Conservation (phyloP, 1,284 basidiomycete species). For the Bjerkandera adusta region DNA sequence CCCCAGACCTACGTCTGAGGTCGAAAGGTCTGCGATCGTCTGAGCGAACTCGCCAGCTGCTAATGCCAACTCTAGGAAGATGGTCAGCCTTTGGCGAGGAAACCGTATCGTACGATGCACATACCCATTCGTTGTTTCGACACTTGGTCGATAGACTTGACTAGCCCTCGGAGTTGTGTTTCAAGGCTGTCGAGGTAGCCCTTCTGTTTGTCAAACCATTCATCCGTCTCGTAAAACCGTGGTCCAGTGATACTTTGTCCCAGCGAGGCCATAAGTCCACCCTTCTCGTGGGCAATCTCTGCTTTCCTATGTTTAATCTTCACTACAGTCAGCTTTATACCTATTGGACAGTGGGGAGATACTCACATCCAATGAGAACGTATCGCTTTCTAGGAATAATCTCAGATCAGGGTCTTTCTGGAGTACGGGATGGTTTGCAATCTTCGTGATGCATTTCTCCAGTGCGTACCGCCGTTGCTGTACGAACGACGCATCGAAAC, state of each 20-base stretch:
- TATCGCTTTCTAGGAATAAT: constrained; percentile 87
- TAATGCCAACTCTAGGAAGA: constrained; percentile 56
- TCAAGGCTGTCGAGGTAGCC: constrained; percentile 89
- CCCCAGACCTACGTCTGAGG: constrained; percentile 66
- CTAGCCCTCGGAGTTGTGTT: constrained; percentile 81
- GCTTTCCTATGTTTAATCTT: constrained; percentile 88
- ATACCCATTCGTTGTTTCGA: constrained; percentile 77
- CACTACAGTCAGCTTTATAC: neutral
- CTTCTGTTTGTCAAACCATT: constrained; percentile 95
- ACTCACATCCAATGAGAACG: constrained; percentile 78
- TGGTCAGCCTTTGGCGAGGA: neutral
- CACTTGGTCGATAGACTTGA: constrained; percentile 82
- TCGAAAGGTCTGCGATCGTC: constrained; percentile 61
- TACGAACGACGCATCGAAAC: constrained; percentile 89
- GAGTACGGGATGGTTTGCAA: constrained; percentile 84
- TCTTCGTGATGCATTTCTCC: constrained; percentile 89
- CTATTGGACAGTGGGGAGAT: neutral
- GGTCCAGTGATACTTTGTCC: constrained; percentile 79
- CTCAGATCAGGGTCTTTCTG: constrained; percentile 82
- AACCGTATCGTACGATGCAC: constrained; percentile 10
- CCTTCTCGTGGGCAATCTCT: constrained; percentile 70
- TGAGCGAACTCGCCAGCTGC: constrained; percentile 74
- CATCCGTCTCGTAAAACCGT: constrained; percentile 91
- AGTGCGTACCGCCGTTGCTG: constrained; percentile 80
- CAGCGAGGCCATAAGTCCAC: constrained; percentile 78